phyloP scores from a whole-genome alignment of 176 grass and related monocot genomes.

The Lolium perenne region DNA sequence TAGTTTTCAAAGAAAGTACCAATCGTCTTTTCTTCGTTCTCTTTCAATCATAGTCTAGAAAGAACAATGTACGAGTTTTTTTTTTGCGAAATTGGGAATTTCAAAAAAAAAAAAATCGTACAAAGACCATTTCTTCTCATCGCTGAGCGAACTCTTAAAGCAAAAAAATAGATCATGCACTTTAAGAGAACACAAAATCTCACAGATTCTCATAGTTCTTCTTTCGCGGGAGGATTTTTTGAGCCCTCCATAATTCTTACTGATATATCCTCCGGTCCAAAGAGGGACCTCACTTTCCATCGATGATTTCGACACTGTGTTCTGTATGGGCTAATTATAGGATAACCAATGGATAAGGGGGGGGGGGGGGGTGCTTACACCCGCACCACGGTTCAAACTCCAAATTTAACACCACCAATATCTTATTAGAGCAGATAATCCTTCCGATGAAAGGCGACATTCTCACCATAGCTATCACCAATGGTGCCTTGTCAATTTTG shows the following conservation, averaged over 20 bases:
- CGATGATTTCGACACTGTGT: background rate
- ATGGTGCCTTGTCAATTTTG: background rate
- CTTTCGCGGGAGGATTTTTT: background rate
- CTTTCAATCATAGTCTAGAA: background rate
- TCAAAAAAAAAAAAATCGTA: background rate
- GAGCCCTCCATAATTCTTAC: background rate
- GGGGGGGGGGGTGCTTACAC: background rate
- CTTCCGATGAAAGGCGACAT: background rate
- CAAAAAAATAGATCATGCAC: too few species aligned
- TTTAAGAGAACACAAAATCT: too few species aligned
- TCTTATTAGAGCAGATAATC: background rate
- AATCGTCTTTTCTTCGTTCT: too few species aligned
- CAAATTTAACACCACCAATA: background rate
- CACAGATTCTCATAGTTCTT: background rate
- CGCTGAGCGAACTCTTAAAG: too few species aligned
- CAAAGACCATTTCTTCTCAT: background rate
- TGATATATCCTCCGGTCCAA: background rate
- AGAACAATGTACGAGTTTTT: background rate
- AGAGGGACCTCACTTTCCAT: background rate
- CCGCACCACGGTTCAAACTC: background rate
- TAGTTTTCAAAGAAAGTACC: background rate
- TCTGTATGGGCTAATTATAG: rapidly evolving
- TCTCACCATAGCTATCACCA: background rate
- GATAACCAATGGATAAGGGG: background rate
- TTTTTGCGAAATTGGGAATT: background rate